Percentiles rank a stretch among this genome's conserved stretches.
Conservation (phyloP, 148 eudicot genomes). For the Persicaria tinctoria region DNA sequence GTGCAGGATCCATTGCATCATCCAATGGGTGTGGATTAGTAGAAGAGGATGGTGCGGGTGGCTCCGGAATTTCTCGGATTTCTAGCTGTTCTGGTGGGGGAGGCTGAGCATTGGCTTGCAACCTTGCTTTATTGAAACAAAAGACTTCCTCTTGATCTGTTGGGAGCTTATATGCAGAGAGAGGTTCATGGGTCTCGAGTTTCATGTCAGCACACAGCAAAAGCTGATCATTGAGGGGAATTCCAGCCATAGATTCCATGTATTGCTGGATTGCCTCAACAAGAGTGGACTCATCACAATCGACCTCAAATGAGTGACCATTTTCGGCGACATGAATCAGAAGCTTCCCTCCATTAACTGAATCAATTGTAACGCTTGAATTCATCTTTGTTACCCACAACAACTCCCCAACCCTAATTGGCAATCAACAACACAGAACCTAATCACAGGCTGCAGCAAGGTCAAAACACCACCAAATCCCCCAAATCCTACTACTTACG, state of each 20-base stretch:
- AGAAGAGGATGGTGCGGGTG: constrained; percentile 40
- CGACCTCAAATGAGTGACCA: constrained; percentile 81
- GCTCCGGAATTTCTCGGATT: constrained; percentile 39
- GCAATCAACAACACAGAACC: neutral
- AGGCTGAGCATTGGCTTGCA: constrained; percentile 67
- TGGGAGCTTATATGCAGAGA: constrained; percentile 75
- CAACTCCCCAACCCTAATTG: constrained; percentile 7
- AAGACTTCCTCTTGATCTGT: constrained; percentile 66
- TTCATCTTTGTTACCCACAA: constrained; percentile 41
- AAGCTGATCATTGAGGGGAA: constrained; percentile 70
- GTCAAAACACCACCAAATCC: constrained; percentile 1
- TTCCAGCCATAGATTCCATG: constrained; percentile 55
- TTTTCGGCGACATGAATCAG: constrained; percentile 82
- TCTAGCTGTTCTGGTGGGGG: constrained; percentile 63
- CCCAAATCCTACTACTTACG: neutral
- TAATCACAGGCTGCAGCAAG: neutral
- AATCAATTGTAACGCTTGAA: constrained; percentile 42
- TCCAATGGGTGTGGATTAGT: constrained; percentile 73
- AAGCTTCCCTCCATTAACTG: constrained; percentile 46
- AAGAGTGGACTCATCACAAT: constrained; percentile 57
- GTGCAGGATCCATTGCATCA: constrained; percentile 82
- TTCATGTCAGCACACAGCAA: constrained; percentile 83
- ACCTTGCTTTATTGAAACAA: constrained; percentile 67
- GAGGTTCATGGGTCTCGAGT: constrained; percentile 52
- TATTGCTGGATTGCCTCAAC: constrained; percentile 64